Evolutionary conservation across 2,329 filamentous ascomycete species (phyloP).

Genomic region (Ophiostoma fasciatum): DNA sequence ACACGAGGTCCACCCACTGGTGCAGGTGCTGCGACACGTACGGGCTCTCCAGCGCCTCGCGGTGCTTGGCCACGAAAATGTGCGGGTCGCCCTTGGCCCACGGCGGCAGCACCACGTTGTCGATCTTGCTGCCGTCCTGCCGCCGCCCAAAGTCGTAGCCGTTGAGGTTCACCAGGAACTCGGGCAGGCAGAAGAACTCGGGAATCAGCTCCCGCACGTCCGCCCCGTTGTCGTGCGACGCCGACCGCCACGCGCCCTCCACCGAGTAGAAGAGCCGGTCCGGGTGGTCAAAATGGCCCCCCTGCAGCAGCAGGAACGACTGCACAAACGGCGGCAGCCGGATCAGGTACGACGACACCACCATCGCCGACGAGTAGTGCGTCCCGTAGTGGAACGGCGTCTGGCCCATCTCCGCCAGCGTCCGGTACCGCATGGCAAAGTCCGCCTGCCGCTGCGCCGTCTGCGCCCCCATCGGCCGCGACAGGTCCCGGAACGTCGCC

Average conservation of each 20-base stretch:
- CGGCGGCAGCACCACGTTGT: constrained; percentile 76
- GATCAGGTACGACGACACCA: constrained; percentile 91
- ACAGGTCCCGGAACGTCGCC: constrained; percentile 74
- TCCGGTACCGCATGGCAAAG: constrained; percentile 71
- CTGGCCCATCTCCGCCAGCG: constrained; percentile 83
- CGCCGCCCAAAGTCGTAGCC: constrained; percentile 83
- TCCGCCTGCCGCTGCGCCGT: constrained; percentile 59
- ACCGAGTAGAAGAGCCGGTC: constrained; percentile 93
- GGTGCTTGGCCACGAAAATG: constrained; percentile 88
- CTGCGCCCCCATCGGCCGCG: constrained; percentile 94
- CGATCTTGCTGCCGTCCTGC: constrained; percentile 65
- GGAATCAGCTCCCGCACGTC: constrained; percentile 92
- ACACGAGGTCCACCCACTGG: constrained; percentile 91
- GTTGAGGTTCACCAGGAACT: constrained; percentile 90
- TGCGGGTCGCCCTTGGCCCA: constrained; percentile 96
- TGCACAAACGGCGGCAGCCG: constrained; percentile 92
- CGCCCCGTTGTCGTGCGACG: constrained; percentile 77
- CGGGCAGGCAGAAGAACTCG: constrained; percentile 93
- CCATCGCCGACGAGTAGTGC: constrained; percentile 98
- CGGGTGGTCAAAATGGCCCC: constrained; percentile 91
- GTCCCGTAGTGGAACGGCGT: constrained; percentile 95
- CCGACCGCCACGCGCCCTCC: constrained; percentile 78
- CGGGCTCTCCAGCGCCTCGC: constrained; percentile 88
- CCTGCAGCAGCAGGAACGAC: constrained; percentile 84
- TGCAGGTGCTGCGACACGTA: constrained; percentile 84